Conservation (phyloP, 2,329 filamentous ascomycete genomes). For the Xylariaceae sp. region DNA sequence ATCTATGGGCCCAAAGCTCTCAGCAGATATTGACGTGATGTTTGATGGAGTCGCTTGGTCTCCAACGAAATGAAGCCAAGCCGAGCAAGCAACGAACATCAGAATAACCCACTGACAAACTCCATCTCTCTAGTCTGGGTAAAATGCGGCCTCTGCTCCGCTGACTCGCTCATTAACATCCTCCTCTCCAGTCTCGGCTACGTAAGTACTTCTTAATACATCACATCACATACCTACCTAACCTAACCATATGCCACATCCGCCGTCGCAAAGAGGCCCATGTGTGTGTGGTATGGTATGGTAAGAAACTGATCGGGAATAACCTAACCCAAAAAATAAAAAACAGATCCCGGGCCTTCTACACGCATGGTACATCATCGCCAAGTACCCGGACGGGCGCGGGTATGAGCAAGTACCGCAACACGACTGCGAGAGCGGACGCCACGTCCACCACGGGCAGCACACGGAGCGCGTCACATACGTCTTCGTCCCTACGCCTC, state of each 20-base stretch:
- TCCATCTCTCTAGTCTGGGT: constrained; percentile 70
- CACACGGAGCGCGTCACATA: constrained; percentile 54
- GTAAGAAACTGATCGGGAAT: too few species aligned
- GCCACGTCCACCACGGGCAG: constrained; percentile 8
- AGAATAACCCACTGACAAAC: constrained; percentile 31
- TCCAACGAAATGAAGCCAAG: too few species aligned
- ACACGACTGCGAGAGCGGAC: constrained; percentile 47
- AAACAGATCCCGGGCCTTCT: constrained; percentile 74
- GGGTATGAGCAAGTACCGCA: constrained; percentile 62
- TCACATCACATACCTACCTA: too few species aligned
- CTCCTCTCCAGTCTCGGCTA: constrained; percentile 75
- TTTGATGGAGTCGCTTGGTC: too few species aligned
- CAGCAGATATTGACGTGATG: too few species aligned
- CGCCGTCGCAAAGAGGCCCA: too few species aligned
- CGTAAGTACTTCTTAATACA: constrained; percentile 42
- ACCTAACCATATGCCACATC: too few species aligned
- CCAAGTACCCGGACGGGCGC: constrained; percentile 74
- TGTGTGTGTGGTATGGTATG: too few species aligned
- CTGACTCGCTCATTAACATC: constrained; percentile 92
- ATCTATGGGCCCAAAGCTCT: too few species aligned
- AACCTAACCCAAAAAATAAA: constrained; percentile 5
- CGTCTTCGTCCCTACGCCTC: constrained; percentile 57
- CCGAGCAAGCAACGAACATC: too few species aligned
- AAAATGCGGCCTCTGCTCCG: constrained; percentile 87
- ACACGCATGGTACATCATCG: constrained; percentile 97